Evolutionary conservation across 805 yeast species (phyloP), one percentile per base, ranked within the genome.

Genomic region (Candida sonorensis): DNA sequence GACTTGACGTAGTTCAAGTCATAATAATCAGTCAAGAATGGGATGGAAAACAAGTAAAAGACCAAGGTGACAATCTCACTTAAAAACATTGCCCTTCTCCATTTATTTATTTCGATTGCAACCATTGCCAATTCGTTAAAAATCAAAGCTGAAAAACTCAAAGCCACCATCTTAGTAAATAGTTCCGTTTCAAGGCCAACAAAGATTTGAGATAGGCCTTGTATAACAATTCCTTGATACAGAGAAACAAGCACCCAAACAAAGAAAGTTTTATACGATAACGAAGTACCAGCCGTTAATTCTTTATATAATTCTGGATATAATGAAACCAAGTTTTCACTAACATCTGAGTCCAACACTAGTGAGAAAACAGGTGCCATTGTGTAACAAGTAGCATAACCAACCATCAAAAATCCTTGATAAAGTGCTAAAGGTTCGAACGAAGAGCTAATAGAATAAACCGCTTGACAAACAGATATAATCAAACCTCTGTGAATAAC

Each of bases 341-440:
- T 87, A 29, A 92, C 88, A 55, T 92, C 99, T 34, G 79, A 76
- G 54, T 92, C 97, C 29, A 86, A 68, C 0, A 94, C 95, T 44
- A 92, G 62, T 0, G 96, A 84, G 49, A 92, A 92, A 2, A 92
- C 97, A 0, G 99, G 99, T 35, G 90, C 87, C 99, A 92, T 92
- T 0, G 99, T 92, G 58, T 92, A 92, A 33, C 86, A 71, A 0
- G 99, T 92, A 2, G 97, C 94, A 59, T 92, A 92, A 2, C 98
- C 99, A 27, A 92, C 98, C 97, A 92, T 87, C 29, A 92, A 67
- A 81, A 94, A 90, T 3, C 99, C 99, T 55, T 92, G 90, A 53
- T 83, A 86, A 33, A 92, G 65, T 0, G 97, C 97, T 40, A 92
- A 65, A 1, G 99, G 99, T 56, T 88, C 97, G 54, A 86, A 92